Evolutionary conservation across 176 grass and related monocot genomes (phyloP).

Genomic region (Areca catechu): DNA sequence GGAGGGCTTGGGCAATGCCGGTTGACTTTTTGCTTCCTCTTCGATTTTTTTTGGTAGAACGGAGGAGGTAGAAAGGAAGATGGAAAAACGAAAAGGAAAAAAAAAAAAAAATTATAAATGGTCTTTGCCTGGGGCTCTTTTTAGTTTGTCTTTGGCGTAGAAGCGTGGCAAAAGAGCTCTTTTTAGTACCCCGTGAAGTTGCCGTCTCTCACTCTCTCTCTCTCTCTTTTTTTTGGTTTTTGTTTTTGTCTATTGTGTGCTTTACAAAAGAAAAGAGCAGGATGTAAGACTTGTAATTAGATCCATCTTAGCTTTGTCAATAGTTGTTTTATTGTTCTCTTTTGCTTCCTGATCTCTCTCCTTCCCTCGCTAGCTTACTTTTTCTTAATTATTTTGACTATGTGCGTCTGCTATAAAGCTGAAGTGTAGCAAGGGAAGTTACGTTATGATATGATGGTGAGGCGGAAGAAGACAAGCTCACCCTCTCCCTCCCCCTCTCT

Average conservation of each 20-base stretch:
- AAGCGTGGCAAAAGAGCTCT: constrained; percentile 26
- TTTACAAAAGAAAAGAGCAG: not conserved
- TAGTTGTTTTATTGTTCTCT: no score
- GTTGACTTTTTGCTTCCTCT: not conserved
- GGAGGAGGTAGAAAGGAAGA: constrained; percentile 1
- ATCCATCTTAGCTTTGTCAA: no score
- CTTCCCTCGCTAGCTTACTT: no score
- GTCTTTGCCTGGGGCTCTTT: constrained; percentile 14
- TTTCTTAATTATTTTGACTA: no score
- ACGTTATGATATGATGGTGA: constrained; percentile 2
- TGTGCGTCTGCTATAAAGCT: no score
- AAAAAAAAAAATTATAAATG: not conserved
- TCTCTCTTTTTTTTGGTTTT: not conserved
- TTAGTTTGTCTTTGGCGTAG: constrained; percentile 7
- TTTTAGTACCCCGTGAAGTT: not conserved
- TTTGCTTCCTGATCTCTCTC: no score
- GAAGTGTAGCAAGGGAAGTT: no score
- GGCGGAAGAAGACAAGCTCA: not conserved
- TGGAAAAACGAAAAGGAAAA: not conserved
- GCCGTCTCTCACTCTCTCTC: not conserved
- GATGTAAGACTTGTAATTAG: no score
- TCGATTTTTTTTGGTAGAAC: constrained; percentile 1
- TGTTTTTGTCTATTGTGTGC: not conserved
- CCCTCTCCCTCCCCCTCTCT: no score
- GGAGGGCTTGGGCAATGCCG: not conserved